These are phyloP conservation scores for Adiantum capillusveneris DNA, from an alignment of 75 land plant genomes.

Conservation along the genomic window DNA sequence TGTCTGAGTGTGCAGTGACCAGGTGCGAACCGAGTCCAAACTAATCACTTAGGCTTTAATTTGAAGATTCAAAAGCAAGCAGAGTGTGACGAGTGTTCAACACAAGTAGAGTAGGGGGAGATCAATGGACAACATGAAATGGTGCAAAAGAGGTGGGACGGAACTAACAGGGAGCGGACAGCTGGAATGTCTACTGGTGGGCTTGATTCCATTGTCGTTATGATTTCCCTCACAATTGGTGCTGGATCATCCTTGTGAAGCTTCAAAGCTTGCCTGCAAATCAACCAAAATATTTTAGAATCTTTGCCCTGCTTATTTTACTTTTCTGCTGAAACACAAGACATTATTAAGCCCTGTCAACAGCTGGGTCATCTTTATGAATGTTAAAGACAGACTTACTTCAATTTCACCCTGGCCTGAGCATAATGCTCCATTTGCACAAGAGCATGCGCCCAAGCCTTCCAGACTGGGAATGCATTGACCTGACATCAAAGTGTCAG, in stretches of 20 bases:
- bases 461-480: conserved; percentile 98
- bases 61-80: no score
- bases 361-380: no score
- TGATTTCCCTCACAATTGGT: conserved; percentile 61
- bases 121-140: no score
- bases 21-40: no score
- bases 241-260: conserved; percentile 67
- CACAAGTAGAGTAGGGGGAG: no score
- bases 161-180: conserved; percentile 81
- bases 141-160: not conserved
- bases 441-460: conserved; percentile 98
- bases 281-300: not conserved
- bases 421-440: conserved; percentile 93
- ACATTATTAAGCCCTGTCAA: no score
- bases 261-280: conserved; percentile 81
- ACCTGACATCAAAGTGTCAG: conserved; percentile 36
- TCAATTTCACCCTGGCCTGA: conserved; percentile 93
- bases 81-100: no score
- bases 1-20: no score
- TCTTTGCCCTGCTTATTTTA: no score
- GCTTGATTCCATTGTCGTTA: conserved; percentile 73
- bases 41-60: no score
- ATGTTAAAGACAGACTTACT: conserved; percentile 35
- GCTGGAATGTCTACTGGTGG: conserved; percentile 90
- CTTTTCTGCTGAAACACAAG: no score